Evolutionary conservation across 2,329 filamentous ascomycete genomes (phyloP), one percentile per base, ranked within the genome.

Genomic region (Mycosphaerelloides madeirae): DNA sequence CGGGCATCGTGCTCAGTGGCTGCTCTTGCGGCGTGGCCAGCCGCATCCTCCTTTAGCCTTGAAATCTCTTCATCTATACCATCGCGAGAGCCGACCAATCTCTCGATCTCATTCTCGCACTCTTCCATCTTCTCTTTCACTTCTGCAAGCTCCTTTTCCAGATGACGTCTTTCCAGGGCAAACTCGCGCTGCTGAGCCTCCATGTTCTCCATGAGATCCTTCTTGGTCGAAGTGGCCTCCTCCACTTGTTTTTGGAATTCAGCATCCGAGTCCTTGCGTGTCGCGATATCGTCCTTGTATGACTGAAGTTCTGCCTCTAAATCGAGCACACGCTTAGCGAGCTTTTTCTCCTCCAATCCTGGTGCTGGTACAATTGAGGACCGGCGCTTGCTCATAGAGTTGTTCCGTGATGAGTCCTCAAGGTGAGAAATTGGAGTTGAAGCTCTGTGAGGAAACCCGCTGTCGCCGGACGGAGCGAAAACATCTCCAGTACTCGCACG

Each of bases 191-290:
- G 88, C 53, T 94, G 79, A 11, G 90, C 84, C 61, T 97, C 89
- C 71, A 98, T 87, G 60, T 98, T 98, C 53, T 87, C 84, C 68
- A 98, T 81, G 8, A 98, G 79, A 65, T 97, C 93, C 57, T 86
- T 85, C 66, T 98, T 98, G 1, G 86, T 96, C 2, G 87, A 90
- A 56, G 93, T 87, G 5, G 81, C 87, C 65, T 97, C 91, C 52
- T 93, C 81, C 49, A 95, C 78, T 57, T 83, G 83, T 59, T 73
- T 78, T 69, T 77, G 83, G 60, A 78, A 79, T 56, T 80, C 76
- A 56, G 72, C 77, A 61, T 79, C 79, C 54, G 75, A 77, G 39
- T 73, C 79, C 37, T 63, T 62, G 31, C 62, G 59, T 18, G 48
- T 55, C 41, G 77, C 74, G 3, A 85, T 76, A 49, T 94, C 86